Base-by-base conservation (phyloP, 1,284 basidiomycete species). In the Puccinia triticina region DNA sequence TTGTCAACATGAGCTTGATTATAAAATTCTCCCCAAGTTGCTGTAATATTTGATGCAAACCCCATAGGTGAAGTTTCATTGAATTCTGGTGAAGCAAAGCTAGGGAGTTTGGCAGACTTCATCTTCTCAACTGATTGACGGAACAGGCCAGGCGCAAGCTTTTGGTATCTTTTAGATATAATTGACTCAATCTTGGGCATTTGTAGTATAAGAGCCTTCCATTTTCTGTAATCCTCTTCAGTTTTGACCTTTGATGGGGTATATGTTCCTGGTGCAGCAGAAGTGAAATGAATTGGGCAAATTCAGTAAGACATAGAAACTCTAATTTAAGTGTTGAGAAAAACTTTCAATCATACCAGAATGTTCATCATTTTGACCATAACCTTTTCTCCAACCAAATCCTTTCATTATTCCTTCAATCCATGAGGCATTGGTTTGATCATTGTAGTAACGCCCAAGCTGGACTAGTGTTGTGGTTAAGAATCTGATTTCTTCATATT, bases 1-100 rank as follows among this genome's bases (percentile, higher is more conserved):
- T 67, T 67, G 23, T 67, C 64, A 23, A 67, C 26, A 18, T 67
- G 64, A 43, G 64, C 64, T 43, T 43, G 18, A 43, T 67, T 67
- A 21, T 18, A 67, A n/a, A 67, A 67, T 67, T 67, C 34, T 29
- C 57, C 53, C 53, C 53, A 55, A 21, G 53, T 55, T 8, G 53
- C 53, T 55, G 53, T 55, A 21, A 55, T 8, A n/a, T 55, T 55
- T 8, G 53, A 55, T 21, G 53, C 53, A 21, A 55, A 55, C 23
- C 11, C 11, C 18, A 55, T 10, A 55, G 53, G 18, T 55, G 53
- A 21, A 55, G 18, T 5, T 55, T 55, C 11, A 21, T 55, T 21
- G 23, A 55, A 55, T 55, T 55, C 53, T n/a, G 53, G 53, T 4
- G 53, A 55, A 21, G 53, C 53, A 55, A 55, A 55, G 53, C 53